phyloP scores from a whole-genome alignment of 1,284 basidiomycete species.

The Pholiota adiposa region DNA sequence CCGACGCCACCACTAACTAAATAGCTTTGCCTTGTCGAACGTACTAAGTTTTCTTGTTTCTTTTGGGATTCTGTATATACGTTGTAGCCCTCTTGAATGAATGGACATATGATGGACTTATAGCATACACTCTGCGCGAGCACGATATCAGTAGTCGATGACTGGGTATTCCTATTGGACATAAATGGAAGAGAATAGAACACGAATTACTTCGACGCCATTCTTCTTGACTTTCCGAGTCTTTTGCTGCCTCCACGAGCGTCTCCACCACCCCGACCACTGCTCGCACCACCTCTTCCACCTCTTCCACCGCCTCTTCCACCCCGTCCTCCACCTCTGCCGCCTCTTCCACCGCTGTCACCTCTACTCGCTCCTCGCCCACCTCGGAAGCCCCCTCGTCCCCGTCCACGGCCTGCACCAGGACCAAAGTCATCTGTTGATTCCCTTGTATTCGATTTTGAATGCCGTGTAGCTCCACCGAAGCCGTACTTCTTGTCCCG shows the following conservation, averaged over 20 bases:
- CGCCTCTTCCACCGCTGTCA: slow-evolving; percentile 39
- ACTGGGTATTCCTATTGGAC: slow-evolving; percentile 7
- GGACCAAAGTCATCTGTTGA: slow-evolving; percentile 76
- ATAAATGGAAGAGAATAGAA: background rate
- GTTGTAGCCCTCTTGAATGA: background rate
- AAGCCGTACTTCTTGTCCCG: slow-evolving; percentile 85
- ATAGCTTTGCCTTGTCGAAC: too few relatives aligned
- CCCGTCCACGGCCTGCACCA: slow-evolving; percentile 38
- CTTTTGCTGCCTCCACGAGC: slow-evolving; percentile 47
- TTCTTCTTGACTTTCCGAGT: slow-evolving; percentile 65
- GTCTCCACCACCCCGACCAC: slow-evolving; percentile 30
- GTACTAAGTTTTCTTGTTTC: too few relatives aligned
- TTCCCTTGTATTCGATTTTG: slow-evolving; percentile 82
- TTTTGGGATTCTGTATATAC: background rate
- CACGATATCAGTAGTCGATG: slow-evolving; percentile 2
- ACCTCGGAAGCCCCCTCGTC: slow-evolving; percentile 34
- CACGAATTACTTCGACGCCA: slow-evolving; percentile 29
- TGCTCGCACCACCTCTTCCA: slow-evolving; percentile 35
- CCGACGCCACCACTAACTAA: slow-evolving; percentile 39
- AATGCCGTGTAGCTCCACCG: slow-evolving; percentile 65
- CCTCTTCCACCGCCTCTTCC: slow-evolving; percentile 46
- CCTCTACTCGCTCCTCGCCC: slow-evolving; percentile 18
- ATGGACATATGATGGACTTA: background rate
- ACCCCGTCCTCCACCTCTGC: slow-evolving; percentile 28
- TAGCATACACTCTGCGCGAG: background rate